Evolutionary conservation across 768 basidiomycete species (phyloP), one percentile per base, ranked within the genome.

Genomic region (Mycena rosella): DNA sequence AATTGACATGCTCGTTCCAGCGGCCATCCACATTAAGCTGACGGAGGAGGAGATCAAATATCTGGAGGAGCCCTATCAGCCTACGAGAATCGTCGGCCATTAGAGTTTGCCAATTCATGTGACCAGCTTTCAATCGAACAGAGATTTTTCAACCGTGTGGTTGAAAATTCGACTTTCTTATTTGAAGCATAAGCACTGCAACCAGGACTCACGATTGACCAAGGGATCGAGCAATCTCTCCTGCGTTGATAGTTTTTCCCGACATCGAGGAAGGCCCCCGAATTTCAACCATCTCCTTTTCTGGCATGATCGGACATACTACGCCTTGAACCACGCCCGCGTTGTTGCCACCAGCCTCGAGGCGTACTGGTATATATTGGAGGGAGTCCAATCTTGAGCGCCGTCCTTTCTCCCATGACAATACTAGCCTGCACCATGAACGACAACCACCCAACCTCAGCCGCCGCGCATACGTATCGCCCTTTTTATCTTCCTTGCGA

Each of bases 31-130:
- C 53, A 18, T 67, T 36, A 67, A 61, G 59, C 27, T 67, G 34
- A 60, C 58, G 7, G 65, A 60, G 53, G 65, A 67, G 1, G 65
- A 67, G 14, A 36, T 67, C 15, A 67, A 60, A 34, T 61, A 40
- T 17, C 18, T 67, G 34, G 65, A 67, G 11, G 65, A 60, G 53
- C 59, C 65, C 1, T 67, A 67, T 18, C 27, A 60, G 36, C 65
- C 65, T 13, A 38, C 48, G 58, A 36, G 45, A 5, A 38, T 60
- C 38, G 26, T 53, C 15, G 64, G 57, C 10, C 59, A 67, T 44
- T 60, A 53, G 18, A 20, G 18, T 3, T 14, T 26, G 24, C 27
- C 3, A 11, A 24, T 22, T 18, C 38, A 40, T 40, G 14, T 40
- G 9, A 40, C 38, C 5, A 40, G 38, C n/a, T 34, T 6, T 34